These are phyloP conservation scores for Blastobotrys muscicola DNA, from an alignment of 805 yeast species.

Conservation along the genomic window DNA sequence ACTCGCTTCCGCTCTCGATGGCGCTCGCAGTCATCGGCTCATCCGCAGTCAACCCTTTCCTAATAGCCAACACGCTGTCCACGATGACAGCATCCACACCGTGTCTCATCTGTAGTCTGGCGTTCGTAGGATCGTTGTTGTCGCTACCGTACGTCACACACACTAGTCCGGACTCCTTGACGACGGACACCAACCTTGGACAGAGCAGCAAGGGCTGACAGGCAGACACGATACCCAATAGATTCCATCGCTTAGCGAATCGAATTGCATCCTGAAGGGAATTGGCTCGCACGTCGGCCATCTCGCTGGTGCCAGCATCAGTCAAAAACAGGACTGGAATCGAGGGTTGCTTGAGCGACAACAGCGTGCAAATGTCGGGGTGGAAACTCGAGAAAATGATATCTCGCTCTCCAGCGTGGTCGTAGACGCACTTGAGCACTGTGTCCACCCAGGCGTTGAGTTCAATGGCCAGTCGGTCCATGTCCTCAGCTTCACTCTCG, in stretches of 20 bases:
- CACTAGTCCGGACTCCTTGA: slow-evolving; percentile 81
- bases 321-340: slow-evolving; percentile 86
- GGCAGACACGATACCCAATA: slow-evolving; percentile 85
- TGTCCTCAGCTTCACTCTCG: slow-evolving; percentile 80
- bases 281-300: slow-evolving; percentile 85
- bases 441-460: slow-evolving; percentile 85
- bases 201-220: slow-evolving; percentile 79
- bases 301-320: slow-evolving; percentile 72
- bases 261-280: slow-evolving; percentile 86
- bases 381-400: slow-evolving; percentile 88
- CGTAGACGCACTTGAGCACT: slow-evolving; percentile 69
- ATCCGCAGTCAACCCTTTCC: slow-evolving; percentile 54
- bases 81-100: slow-evolving; percentile 99
- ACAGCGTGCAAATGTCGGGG: slow-evolving; percentile 80
- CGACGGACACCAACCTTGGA: slow-evolving; percentile 85
- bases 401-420: slow-evolving; percentile 69
- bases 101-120: slow-evolving; percentile 77
- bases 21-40: not conserved
- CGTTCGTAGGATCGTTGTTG: slow-evolving; percentile 78
- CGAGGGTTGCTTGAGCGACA: slow-evolving; percentile 86
- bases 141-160: slow-evolving; percentile 85
- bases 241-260: slow-evolving; percentile 83
- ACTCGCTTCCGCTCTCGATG: no score
- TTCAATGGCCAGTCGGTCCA: slow-evolving; percentile 77
- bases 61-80: slow-evolving; percentile 87